Percentiles rank a stretch among this genome's conserved stretches.
phyloP scores from a whole-genome alignment of 495 filamentous ascomycete species.

The Annulohypoxylon bovei region DNA sequence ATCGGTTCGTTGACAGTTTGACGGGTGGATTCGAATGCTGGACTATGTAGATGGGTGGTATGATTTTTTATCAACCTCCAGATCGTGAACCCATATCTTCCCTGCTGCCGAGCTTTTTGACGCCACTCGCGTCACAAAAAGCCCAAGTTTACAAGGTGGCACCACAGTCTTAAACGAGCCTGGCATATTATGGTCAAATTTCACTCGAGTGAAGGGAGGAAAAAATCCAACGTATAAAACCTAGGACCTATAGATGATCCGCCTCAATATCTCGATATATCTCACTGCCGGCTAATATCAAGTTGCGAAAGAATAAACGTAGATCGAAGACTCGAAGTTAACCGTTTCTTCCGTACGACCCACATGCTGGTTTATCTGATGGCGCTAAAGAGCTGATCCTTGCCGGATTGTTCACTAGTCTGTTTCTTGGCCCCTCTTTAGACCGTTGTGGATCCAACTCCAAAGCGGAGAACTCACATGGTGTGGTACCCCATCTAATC shows the following conservation, averaged over 20 bases:
- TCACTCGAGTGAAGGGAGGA: background rate
- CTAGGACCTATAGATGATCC: background rate
- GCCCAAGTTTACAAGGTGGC: background rate
- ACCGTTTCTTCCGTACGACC: constrained; percentile 1
- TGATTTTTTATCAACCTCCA: constrained; percentile 29
- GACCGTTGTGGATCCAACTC: constrained; percentile 10
- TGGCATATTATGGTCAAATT: background rate
- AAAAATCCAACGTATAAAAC: background rate
- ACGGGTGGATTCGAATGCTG: constrained; percentile 19
- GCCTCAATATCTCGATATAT: background rate
- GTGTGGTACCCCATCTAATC: constrained; percentile 43
- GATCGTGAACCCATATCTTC: constrained; percentile 12
- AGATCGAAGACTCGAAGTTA: background rate
- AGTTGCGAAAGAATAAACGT: background rate
- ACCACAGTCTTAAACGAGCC: background rate
- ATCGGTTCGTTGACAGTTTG: constrained; percentile 14
- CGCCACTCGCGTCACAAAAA: constrained; percentile 11
- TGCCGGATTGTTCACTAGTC: constrained; percentile 4
- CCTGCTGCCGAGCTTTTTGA: constrained; percentile 14
- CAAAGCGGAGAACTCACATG: constrained; percentile 27
- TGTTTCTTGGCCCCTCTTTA: constrained; percentile 5
- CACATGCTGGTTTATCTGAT: constrained; percentile 38
- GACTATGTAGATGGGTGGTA: constrained; percentile 23
- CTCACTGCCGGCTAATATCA: background rate
- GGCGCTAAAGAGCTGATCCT: constrained; percentile 33